Evolutionary conservation across 2,329 filamentous ascomycete genomes (phyloP).

Genomic region (Fusarium xylarioides): DNA sequence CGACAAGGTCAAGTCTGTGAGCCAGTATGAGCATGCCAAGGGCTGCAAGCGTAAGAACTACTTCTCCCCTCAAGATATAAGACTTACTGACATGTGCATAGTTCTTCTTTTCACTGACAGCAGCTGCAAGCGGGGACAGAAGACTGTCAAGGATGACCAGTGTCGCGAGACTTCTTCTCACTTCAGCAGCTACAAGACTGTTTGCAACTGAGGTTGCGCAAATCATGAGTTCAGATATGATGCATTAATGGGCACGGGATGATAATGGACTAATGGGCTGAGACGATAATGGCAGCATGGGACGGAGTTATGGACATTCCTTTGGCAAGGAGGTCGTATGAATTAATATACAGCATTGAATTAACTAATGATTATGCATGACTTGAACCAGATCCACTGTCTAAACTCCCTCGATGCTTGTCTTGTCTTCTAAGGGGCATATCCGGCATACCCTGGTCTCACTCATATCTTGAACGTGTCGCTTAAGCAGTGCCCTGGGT

Average conservation of each 20-base stretch:
- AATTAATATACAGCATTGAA: conserved; percentile 1
- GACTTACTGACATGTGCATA: background rate
- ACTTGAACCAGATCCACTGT: conserved; percentile 4
- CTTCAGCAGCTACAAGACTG: conserved; percentile 16
- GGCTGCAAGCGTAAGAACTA: conserved; percentile 4
- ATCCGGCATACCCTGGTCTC: background rate
- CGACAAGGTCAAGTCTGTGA: conserved; percentile 5
- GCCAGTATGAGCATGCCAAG: background rate
- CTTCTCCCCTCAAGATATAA: accelerated
- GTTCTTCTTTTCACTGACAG: conserved; percentile 9
- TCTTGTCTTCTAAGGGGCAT: background rate
- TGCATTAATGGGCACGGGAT: background rate
- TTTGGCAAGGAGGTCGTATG: background rate
- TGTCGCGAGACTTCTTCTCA: background rate
- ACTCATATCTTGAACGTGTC: background rate
- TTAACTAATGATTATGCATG: conserved; percentile 1
- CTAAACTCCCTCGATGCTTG: conserved; percentile 8
- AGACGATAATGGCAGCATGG: background rate
- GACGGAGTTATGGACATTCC: background rate
- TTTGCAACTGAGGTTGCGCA: background rate
- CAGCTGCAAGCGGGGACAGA: conserved; percentile 18
- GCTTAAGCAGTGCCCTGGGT: conserved; percentile 4
- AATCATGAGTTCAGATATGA: background rate
- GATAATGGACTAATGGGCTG: background rate
- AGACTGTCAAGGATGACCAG: conserved; percentile 5